Evolutionary conservation across 192 early-diverging fungal species (phyloP).

Genomic region (Pecoramyces ruminantium): DNA sequence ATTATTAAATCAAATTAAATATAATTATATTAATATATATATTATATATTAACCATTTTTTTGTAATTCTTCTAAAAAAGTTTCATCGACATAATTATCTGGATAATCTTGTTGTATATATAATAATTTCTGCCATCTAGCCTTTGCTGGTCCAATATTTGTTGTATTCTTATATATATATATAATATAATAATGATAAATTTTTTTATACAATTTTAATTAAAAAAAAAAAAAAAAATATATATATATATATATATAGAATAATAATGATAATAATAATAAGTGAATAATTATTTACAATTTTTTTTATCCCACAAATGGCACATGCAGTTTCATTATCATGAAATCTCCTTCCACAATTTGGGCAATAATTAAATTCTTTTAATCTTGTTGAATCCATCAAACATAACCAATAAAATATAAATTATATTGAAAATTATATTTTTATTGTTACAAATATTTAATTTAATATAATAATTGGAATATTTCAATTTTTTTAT

Average conservation of each 20-base stretch:
- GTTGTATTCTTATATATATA: neutral
- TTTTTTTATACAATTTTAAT: too few relatives aligned
- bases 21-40: constrained; percentile 1
- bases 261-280: too few relatives aligned
- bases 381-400: neutral
- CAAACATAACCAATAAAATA: neutral
- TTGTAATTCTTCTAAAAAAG: constrained; percentile 72
- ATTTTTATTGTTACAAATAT: too few relatives aligned
- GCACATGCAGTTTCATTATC: neutral
- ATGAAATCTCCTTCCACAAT: neutral
- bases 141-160: neutral
- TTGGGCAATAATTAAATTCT: neutral
- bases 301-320: neutral
- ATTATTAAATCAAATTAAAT: too few relatives aligned
- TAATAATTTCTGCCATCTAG: constrained; percentile 45
- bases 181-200: too few relatives aligned
- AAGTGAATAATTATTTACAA: neutral
- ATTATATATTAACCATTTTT: constrained; percentile 53
- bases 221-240: too few relatives aligned
- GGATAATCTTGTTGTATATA: constrained; percentile 79
- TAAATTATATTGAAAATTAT: too few relatives aligned
- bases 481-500: too few relatives aligned
- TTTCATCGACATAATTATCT: constrained; percentile 80
- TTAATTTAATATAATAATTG: too few relatives aligned
- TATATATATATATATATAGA: too few relatives aligned